These are phyloP conservation scores for Solanum lycopersicoides DNA, from an alignment of 257 asterid genomes.

Conservation along the genomic window DNA sequence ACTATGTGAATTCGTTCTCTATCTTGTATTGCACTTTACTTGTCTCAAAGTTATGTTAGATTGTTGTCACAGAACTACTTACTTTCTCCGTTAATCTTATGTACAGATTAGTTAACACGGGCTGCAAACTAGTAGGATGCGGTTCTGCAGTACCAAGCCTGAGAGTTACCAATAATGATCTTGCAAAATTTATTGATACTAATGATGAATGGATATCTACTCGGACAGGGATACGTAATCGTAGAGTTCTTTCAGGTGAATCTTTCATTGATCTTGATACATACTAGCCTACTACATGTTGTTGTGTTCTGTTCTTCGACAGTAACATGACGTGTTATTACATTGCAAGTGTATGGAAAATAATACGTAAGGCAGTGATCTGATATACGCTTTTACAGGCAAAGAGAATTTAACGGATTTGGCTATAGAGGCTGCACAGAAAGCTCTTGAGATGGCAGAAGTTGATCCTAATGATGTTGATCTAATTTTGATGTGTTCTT, in stretches of 20 bases:
- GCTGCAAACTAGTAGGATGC: constrained; percentile 88
- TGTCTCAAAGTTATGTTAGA: background rate
- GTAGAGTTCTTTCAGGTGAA: constrained; percentile 69
- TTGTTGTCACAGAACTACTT: background rate
- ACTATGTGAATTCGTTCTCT: background rate
- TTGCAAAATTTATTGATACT: constrained; percentile 59
- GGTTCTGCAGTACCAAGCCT: constrained; percentile 81
- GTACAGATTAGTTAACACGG: constrained; percentile 44
- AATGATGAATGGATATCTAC: constrained; percentile 82
- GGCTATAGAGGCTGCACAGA: constrained; percentile 62
- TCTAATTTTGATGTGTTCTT: constrained; percentile 67
- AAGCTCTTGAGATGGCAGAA: constrained; percentile 89
- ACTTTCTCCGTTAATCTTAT: background rate
- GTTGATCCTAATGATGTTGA: constrained; percentile 70
- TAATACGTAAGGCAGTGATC: background rate
- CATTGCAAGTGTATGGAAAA: background rate
- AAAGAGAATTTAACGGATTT: constrained; percentile 54
- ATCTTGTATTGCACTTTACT: background rate
- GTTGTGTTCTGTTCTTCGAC: background rate
- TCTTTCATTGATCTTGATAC: constrained; percentile 2
- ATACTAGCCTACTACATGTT: background rate
- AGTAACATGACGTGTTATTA: background rate
- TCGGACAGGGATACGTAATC: constrained; percentile 73
- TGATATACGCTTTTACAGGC: constrained; percentile 29
- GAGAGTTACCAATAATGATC: constrained; percentile 74